These are phyloP conservation scores for Haplosporangium sp. DNA, from an alignment of 371 early-diverging fungal species.

Conservation along the genomic window DNA sequence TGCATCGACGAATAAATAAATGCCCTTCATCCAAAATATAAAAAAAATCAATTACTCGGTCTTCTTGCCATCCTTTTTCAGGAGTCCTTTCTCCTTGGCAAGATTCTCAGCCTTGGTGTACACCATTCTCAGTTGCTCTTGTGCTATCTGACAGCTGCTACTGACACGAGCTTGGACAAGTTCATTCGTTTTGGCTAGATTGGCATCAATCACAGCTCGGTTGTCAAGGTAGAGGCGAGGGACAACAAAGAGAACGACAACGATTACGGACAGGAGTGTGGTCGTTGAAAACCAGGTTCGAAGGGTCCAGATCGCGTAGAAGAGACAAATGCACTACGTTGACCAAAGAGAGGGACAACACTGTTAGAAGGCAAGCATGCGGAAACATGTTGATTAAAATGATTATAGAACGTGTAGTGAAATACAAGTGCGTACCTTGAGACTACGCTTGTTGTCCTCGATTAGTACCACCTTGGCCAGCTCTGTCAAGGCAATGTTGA, in stretches of 20 bases:
- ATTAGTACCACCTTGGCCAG: slow-evolving; percentile 63
- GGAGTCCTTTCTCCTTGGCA: slow-evolving; percentile 31
- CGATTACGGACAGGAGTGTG: slow-evolving; percentile 59
- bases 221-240: slow-evolving; percentile 66
- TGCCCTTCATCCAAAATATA: background rate
- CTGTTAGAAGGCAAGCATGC: too few species aligned
- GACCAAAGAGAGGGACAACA: too few species aligned
- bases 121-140: slow-evolving; percentile 19
- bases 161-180: slow-evolving; percentile 30
- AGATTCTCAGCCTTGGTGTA: slow-evolving; percentile 34
- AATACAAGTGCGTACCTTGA: slow-evolving; percentile 18
- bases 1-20: slow-evolving; percentile 3
- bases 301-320: slow-evolving; percentile 66
- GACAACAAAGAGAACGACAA: slow-evolving; percentile 58
- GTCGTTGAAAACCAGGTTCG: slow-evolving; percentile 67
- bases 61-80: slow-evolving; percentile 43
- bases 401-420: background rate
- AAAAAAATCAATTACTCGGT: slow-evolving; percentile 25
- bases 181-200: slow-evolving; percentile 55
- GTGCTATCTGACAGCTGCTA: slow-evolving; percentile 28
- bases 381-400: background rate
- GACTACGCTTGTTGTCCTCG: slow-evolving; percentile 62
- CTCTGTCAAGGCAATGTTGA: slow-evolving; percentile 60
- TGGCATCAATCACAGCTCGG: slow-evolving; percentile 62
- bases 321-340: slow-evolving; percentile 55